Base-by-base conservation (phyloP, 2,329 filamentous ascomycete species). In the Xylaria sp. region DNA sequence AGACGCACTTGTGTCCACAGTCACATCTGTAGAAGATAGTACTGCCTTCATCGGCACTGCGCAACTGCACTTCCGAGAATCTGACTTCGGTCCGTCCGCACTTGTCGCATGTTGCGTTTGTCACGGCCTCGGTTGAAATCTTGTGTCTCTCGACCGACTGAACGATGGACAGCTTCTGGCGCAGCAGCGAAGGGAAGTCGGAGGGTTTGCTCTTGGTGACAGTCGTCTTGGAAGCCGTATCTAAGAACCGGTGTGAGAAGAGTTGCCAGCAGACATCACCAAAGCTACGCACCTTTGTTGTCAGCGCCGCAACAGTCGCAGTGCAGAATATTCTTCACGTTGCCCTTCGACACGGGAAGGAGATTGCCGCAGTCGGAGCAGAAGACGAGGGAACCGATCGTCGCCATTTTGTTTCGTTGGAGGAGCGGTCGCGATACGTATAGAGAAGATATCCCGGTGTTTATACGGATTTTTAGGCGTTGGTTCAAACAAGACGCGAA, bases 351-450 rank as follows among this genome's bases (percentile, higher is more conserved):
- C 55, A 88, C 83, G 56, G 94, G 91, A 47, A 97, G 80, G 2
- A 97, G 81, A 73, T 96, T 96, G 63, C 93, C 93, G 74, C 93
- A 97, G 73, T 92, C 90, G 57, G 83, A 90, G 79, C 93, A 97
- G 75, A 97, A 97, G 42, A 96, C 87, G 47, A 97, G 81, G 55
- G 92, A 93, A 58, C 92, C 93, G 66, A 97, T 92, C 16, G 90
- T 87, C 65, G 92, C 86, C 93, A 97, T 97, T 63, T 68, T 78
- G 3, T 13, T 59, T 16, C 11, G 9, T 6, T 18, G 11, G 23
- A 39, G 2, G 23, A 13, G 13, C 39, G 8, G 16, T 13, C 6
- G 23, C 16, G 44, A 18, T 34, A 11, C 11, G 11, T 4, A n/a
- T 37, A 16, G 44, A 55, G 13, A 11, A 13, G n/a, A 39, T 6